Evolutionary conservation across 192 early-diverging fungal species (phyloP).

Genomic region (Entomortierella lignicola): DNA sequence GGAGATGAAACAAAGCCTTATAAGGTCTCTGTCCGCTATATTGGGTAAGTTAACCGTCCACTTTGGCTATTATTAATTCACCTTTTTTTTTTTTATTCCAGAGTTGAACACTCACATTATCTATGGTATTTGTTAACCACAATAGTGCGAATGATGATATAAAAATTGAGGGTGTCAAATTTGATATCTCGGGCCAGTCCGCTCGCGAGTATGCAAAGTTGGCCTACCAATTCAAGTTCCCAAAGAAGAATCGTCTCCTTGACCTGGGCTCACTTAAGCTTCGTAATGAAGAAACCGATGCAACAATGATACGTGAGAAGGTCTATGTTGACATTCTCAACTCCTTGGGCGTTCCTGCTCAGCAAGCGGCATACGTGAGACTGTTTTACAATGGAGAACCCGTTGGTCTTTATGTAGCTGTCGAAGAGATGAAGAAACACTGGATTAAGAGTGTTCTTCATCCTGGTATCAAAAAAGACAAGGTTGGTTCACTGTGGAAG

Average conservation of each 20-base stretch:
- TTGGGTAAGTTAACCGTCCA: too few species aligned
- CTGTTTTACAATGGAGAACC: constrained; percentile 55
- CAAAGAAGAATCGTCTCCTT: constrained; percentile 42
- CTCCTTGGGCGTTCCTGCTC: constrained; percentile 44
- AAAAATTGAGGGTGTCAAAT: too few species aligned
- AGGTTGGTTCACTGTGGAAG: constrained; percentile 4
- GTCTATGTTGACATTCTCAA: constrained; percentile 57
- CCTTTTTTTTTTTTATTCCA: too few species aligned
- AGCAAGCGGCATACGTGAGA: constrained; percentile 46
- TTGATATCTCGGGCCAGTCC: constrained; percentile 54
- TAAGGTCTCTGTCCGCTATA: too few species aligned
- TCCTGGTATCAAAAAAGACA: constrained; percentile 9
- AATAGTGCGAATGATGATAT: too few species aligned
- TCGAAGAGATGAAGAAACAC: constrained; percentile 57
- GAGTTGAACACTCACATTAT: too few species aligned
- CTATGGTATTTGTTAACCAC: too few species aligned
- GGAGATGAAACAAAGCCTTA: too few species aligned
- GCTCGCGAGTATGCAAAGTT: constrained; percentile 57
- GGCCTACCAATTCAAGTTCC: constrained; percentile 55
- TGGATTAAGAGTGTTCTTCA: constrained; percentile 54
- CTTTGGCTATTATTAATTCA: too few species aligned
- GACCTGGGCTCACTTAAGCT: constrained; percentile 54
- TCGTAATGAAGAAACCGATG: constrained; percentile 41
- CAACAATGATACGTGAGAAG: constrained; percentile 56
- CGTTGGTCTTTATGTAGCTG: constrained; percentile 55